These are phyloP conservation scores for Trichophyton rubrum DNA, from an alignment of 2,329 filamentous ascomycete genomes.

Conservation along the genomic window DNA sequence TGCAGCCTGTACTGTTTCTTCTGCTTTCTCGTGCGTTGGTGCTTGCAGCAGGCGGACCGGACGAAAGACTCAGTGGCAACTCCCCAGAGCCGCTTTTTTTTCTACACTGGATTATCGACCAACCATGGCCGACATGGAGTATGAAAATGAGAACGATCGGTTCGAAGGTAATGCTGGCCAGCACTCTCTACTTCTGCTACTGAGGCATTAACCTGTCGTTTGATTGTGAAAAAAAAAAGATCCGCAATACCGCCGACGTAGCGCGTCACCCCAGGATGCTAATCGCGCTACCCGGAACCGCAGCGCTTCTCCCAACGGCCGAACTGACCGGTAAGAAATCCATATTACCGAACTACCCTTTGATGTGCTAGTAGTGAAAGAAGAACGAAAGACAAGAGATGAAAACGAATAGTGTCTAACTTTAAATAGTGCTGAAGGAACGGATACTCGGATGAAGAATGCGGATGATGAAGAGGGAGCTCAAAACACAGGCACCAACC, in stretches of 20 bases:
- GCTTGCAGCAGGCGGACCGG: not conserved
- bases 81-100: not conserved
- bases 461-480: constrained; percentile 59
- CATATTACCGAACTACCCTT: not conserved
- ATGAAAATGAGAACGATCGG: constrained; percentile 52
- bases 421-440: not conserved
- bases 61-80: not conserved
- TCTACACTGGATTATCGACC: not conserved
- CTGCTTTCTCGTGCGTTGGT: not conserved
- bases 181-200: not conserved
- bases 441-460: constrained; percentile 31
- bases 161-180: constrained; percentile 47
- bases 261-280: constrained; percentile 52
- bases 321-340: constrained; percentile 37
- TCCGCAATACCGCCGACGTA: constrained; percentile 54
- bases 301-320: constrained; percentile 52
- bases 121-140: constrained; percentile 39
- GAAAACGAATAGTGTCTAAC: not conserved
- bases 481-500: constrained; percentile 87
- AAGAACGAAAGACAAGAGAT: not conserved
- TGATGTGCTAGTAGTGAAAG: not conserved
- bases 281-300: constrained; percentile 43
- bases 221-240: constrained; percentile 39
- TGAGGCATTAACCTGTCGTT: constrained; percentile 2
- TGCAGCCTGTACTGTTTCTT: not conserved